These are phyloP conservation scores for Trametes coccinea DNA, from an alignment of 768 basidiomycete genomes.

Conservation along the genomic window DNA sequence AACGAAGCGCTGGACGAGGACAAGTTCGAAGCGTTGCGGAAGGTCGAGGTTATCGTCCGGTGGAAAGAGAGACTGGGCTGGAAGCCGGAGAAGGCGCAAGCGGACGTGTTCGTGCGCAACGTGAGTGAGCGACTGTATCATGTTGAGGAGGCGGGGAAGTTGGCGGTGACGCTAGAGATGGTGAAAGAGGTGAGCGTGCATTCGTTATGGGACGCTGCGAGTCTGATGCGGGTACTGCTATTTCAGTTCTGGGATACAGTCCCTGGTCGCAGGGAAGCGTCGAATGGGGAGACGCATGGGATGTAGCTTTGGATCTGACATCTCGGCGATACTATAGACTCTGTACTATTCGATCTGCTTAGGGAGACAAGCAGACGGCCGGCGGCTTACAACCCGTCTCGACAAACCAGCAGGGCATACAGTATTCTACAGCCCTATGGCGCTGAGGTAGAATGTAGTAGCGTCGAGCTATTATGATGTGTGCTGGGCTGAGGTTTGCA, in stretches of 20 bases:
- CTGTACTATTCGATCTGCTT: no score
- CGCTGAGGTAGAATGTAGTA: no score
- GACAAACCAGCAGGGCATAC: no score
- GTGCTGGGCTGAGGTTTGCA: no score
- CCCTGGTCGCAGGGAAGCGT: no score
- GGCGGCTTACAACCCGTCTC: no score
- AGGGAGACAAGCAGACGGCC: no score
- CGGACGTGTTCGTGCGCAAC: neutral
- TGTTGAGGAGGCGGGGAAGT: neutral
- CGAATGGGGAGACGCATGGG: no score
- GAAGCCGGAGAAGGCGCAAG: neutral
- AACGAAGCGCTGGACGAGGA: conserved; percentile 10
- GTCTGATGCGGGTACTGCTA: neutral
- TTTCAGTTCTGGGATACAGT: neutral
- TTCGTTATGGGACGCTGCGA: neutral
- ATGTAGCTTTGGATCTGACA: no score
- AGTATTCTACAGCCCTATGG: no score
- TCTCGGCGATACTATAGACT: no score
- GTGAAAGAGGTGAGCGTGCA: neutral
- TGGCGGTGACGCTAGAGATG: neutral
- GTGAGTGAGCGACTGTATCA: conserved; percentile 8
- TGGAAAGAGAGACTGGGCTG: neutral
- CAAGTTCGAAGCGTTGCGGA: conserved; percentile 3
- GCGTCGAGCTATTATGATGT: no score
- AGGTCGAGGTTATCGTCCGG: conserved; percentile 3